Evolutionary conservation across 116 monocot species (phyloP), one percentile per base, ranked within the genome.

Genomic region (Papilionanthe hybrid): DNA sequence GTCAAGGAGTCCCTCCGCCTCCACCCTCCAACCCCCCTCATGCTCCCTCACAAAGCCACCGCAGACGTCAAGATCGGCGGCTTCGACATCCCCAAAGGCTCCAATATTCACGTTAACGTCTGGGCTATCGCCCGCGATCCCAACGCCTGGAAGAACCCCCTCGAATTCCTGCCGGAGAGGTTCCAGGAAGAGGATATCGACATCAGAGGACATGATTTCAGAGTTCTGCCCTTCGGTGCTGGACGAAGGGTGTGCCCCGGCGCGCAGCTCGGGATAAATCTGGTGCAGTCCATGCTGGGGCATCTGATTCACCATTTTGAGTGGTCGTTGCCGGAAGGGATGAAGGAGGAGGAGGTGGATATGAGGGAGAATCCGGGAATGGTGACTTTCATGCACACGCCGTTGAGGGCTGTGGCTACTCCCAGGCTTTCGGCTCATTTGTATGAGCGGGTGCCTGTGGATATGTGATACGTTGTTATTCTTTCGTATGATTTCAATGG

Each of bases 11-110:
- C 92, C 1, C 78, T 96, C 50, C 89, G 96, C 42, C 89, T 96
- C 29, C 96, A 96, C 85, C 96, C 96, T 0, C 90, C 96, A 0
- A 94, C 92, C 0, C 97, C 97, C 3, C 88, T 97, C 60, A 94
- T 97, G 94, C 97, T 97, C 53, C 97, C 97, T 6, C 97, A 94
- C 86, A 90, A 88, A 76, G 92, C 97, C 81, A 81, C 15, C 49
- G 48, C 88, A 53, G 53, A 83, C n/a, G 89, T 92, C 72, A 89
- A 87, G 76, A 79, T 97, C 78, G 91, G 92, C 44, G 94, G 94
- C 19, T 94, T 89, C 75, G 86, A 94, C 81, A 76, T 97, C 53
- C 97, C 97, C 60, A 92, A 91, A 72, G 93, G 91, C 11, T 87
- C 91, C 43, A 88, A 80, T 55, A 85, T 94, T 25, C 87, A 89